Evolutionary conservation across 108 stramenopile species (phyloP), one percentile per base, ranked within the genome.

Genomic region (Thalassiosira profunda): DNA sequence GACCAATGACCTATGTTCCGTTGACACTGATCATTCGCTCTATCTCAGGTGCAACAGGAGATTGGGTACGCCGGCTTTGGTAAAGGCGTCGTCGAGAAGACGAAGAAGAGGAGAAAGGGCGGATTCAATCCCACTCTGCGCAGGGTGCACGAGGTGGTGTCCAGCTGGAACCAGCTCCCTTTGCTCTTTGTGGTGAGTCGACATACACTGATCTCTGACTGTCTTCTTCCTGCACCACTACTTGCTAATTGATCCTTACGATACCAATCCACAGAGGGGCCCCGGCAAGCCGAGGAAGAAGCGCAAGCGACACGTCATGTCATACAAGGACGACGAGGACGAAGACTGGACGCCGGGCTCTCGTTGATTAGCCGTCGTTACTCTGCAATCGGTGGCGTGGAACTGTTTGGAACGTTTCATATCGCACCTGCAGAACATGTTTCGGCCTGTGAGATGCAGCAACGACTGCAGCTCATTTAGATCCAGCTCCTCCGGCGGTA

Each of bases 171-270:
- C 47, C 24, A 26, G 47, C 0, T 48, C 2, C 47, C 47, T 26
- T 48, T 26, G 7, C 47, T 48, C n/a, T 48, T 48, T 4, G 47
- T 9, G 47, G 47, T 48, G 28, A 48, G 47, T 44, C n/a, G n/a
- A n/a, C n/a, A n/a, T n/a, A n/a, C n/a, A n/a, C n/a, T n/a, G n/a
- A n/a, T n/a, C n/a, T n/a, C n/a, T n/a, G n/a, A n/a, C n/a, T n/a
- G n/a, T n/a, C n/a, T n/a, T n/a, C n/a, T n/a, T n/a, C 4, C 20
- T 44, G 12, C 12, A 12, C 12, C 10, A 10, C 38, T 40, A 40
- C 10, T 40, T 12, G 38, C 10, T 40, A 40, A 12, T 11, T 40
- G 11, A 40, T 40, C 12, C 38, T 40, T 40, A 40, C 12, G 38
- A 40, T 40, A 11, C 12, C 38, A 40, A 11, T 40, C 38, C 38